Base-by-base conservation (phyloP, 768 basidiomycete species). In the Dioszegia hungarica region DNA sequence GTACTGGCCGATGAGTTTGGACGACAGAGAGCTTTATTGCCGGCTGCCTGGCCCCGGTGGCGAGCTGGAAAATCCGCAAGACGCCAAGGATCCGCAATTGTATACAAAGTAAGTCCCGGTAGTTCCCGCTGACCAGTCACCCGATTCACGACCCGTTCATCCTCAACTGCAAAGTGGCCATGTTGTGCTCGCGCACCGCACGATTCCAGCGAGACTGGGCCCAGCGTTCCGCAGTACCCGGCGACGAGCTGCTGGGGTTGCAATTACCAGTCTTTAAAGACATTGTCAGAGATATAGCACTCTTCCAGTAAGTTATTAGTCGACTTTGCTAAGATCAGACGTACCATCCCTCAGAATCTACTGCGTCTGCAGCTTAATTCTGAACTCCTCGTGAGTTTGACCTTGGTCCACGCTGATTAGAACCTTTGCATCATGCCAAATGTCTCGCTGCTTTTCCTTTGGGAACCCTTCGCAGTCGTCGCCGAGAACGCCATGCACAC, bases 391-490 rank as follows among this genome's bases (percentile, higher is more conserved):
- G 37, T 52, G 37, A 31, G 40, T 52, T 27, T 17, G 17, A 24
- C 15, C 17, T 5, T 4, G 24, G 15, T 11, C 15, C 9, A 8
- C 10, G 50, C 34, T 54, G 20, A 40, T 22, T 11, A 17, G 11
- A 64, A 60, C 31, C 49, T 20, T 46, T 68, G 15, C 39, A 55
- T 68, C 37, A 49, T 72, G 20, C 70, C 70, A 3, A 62, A 72
- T 41, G 53, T 72, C 25, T 54, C 60, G 1, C 28, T 63, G 8
- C 38, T 50, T 24, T 37, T 68, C 2, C 24, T 72, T 12, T 50
- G 64, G 37, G 70, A 72, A 51, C 62, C 66, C 5, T 68, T 72
- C 53, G 22, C 64, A 24, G 43, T 57, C 24, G 56, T 54, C 49
- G 25, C 48, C 29, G 45, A 43, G 17, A 31, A 29, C 0, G 33